Evolutionary conservation across 495 filamentous ascomycete genomes (phyloP), one percentile per base, ranked within the genome.

Genomic region (Xylaria longipes): DNA sequence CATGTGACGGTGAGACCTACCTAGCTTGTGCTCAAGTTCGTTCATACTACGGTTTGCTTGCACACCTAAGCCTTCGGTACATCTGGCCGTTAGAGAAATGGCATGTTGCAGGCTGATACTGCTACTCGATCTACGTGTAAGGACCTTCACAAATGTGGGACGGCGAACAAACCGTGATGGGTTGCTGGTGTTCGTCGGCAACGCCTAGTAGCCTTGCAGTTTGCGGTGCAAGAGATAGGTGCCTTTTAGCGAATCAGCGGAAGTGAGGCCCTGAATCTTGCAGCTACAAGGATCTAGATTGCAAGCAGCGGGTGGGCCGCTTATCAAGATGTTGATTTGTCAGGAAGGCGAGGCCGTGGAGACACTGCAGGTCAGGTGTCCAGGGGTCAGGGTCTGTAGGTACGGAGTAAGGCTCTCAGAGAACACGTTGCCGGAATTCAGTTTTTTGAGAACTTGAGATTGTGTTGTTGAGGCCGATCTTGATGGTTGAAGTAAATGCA

Each of bases 401-500:
- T n/a, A n/a, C n/a, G n/a, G n/a, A n/a, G n/a, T n/a, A n/a, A 5
- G 61, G n/a, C 65, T 58, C 27, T 27, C 41, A 78, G 71, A 78
- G 75, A 78, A 78, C 77, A 78, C 77, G 77, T 78, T 78, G 77
- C 75, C 58, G 52, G 35, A 70, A 70, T 54, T 56, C 67, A 27
- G 22, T 17, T 1, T 46, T 9, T 25, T 20, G 41, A 15, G 17
- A 20, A 62, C 25, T 20, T 1, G 20, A 46, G 15, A 17, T 45
- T 45, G 41, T 45, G 12, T n/a, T n/a, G n/a, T n/a, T n/a, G n/a
- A n/a, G n/a, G n/a, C n/a, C n/a, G n/a, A n/a, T n/a, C n/a, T 37
- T 7, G 35, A 37, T 37, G 35, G 35, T 37, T 37, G 35, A 37
- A 37, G 35, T 37, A n/a, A n/a, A n/a, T n/a, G n/a, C n/a, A n/a